Percentiles rank a stretch among this genome's conserved stretches.
phyloP scores from a whole-genome alignment of 192 early-diverging fungal species.

The Coemansia sp. region DNA sequence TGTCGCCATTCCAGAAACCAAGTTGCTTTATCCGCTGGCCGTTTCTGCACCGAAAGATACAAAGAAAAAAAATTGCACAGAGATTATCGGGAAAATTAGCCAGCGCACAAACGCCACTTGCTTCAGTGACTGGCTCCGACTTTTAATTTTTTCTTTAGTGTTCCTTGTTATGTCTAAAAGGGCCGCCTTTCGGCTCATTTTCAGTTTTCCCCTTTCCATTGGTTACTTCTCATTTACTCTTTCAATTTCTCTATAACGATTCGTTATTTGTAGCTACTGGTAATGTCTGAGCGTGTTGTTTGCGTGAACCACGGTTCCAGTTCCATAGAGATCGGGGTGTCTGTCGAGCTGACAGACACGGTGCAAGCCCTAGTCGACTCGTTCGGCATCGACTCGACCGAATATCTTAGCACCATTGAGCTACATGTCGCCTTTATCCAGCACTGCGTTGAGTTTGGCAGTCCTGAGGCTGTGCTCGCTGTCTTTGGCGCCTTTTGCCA shows the following conservation, averaged over 20 bases:
- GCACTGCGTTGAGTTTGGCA: slow-evolving; percentile 14
- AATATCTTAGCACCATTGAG: slow-evolving; percentile 11
- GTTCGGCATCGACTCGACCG: background rate
- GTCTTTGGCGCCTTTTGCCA: slow-evolving; percentile 13
- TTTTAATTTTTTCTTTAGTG: background rate
- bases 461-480: background rate
- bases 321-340: background rate
- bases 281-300: background rate
- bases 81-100: background rate
- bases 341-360: background rate
- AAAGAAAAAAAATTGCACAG: background rate
- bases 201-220: background rate
- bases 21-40: background rate
- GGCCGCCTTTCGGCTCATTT: background rate
- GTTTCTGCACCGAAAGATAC: background rate
- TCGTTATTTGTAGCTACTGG: background rate
- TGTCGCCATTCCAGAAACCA: background rate
- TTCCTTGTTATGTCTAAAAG: background rate
- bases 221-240: background rate
- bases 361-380: background rate
- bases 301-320: background rate
- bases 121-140: background rate
- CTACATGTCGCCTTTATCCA: slow-evolving; percentile 18
- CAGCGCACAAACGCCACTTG: background rate
- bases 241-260: background rate